phyloP scores from a whole-genome alignment of 2,329 filamentous ascomycete species.

The Verticillium nubilum region DNA sequence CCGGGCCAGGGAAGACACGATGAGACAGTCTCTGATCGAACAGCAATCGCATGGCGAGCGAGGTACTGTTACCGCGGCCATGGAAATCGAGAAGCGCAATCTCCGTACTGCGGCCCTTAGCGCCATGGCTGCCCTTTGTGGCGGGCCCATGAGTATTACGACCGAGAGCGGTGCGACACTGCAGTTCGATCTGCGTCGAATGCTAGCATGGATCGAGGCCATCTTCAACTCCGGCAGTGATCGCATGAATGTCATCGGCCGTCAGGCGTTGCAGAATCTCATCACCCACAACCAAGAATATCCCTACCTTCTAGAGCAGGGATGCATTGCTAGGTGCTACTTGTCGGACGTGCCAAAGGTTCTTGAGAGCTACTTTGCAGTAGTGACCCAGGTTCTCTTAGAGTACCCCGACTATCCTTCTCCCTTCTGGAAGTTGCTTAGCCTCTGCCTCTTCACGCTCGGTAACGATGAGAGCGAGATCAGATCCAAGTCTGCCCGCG shows the following conservation, averaged over 20 bases:
- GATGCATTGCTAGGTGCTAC: constrained; percentile 86
- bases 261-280: constrained; percentile 81
- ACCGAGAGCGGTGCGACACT: constrained; percentile 84
- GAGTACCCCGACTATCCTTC: constrained; percentile 78
- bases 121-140: constrained; percentile 92
- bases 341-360: constrained; percentile 74
- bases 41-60: constrained; percentile 72
- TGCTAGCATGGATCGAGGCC: constrained; percentile 91
- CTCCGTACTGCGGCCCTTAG: constrained; percentile 85
- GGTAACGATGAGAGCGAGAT: constrained; percentile 89
- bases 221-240: constrained; percentile 93
- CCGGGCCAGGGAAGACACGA: constrained; percentile 74
- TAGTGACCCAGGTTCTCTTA: constrained; percentile 80
- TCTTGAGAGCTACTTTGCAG: constrained; percentile 90
- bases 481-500: constrained; percentile 76
- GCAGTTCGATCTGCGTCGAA: constrained; percentile 85
- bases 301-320: constrained; percentile 74
- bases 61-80: constrained; percentile 75
- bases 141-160: constrained; percentile 75
- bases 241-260: constrained; percentile 83
- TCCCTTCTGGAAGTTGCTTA: constrained; percentile 86
- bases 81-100: constrained; percentile 96
- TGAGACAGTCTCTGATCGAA: constrained; percentile 79
- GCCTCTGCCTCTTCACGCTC: constrained; percentile 83
- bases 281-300: constrained; percentile 88